Percentiles rank a stretch among this genome's conserved stretches.
Evolutionary conservation across 352 stramenopile species (phyloP).

Genomic region (Phytophthora pluvialis): DNA sequence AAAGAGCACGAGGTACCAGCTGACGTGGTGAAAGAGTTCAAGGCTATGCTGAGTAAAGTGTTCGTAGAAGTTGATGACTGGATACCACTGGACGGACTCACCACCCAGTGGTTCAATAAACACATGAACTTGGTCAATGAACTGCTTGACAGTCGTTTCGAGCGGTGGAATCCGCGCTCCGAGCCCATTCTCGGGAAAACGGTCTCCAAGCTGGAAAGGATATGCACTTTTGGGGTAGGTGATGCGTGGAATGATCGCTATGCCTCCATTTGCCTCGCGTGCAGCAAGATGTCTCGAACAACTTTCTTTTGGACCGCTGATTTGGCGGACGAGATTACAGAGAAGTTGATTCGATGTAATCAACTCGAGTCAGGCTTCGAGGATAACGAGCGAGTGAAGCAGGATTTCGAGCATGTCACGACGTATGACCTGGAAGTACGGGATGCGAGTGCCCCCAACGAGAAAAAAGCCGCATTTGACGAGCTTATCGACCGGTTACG

Average conservation of each 20-base stretch:
- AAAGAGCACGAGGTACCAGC: conserved; percentile 5
- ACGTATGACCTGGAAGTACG: conserved; percentile 9
- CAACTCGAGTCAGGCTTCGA: conserved; percentile 15
- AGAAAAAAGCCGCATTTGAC: conserved; percentile 19
- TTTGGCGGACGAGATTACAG: not conserved
- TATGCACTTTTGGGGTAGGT: conserved; percentile 12
- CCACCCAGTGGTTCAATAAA: conserved; percentile 5
- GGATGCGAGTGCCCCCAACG: not conserved
- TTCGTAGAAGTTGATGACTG: not conserved
- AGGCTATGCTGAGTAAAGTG: not conserved
- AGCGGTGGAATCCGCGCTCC: conserved; percentile 13
- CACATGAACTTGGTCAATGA: conserved; percentile 9
- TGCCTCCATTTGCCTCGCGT: conserved; percentile 13
- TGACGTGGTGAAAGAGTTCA: not conserved
- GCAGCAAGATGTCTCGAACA: conserved; percentile 21
- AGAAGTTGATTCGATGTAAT: not conserved
- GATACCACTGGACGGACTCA: not conserved
- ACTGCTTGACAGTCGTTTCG: conserved; percentile 8
- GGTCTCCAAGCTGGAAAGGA: conserved; percentile 7
- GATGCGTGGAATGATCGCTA: conserved; percentile 28
- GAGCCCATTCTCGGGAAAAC: conserved; percentile 17
- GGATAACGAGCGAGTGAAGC: not conserved
- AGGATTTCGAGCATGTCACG: conserved; percentile 12
- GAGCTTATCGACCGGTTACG: conserved; percentile 25
- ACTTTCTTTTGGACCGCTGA: conserved; percentile 14